Conservation (phyloP, 192 early-diverging fungal genomes). For the Podila epigama region DNA sequence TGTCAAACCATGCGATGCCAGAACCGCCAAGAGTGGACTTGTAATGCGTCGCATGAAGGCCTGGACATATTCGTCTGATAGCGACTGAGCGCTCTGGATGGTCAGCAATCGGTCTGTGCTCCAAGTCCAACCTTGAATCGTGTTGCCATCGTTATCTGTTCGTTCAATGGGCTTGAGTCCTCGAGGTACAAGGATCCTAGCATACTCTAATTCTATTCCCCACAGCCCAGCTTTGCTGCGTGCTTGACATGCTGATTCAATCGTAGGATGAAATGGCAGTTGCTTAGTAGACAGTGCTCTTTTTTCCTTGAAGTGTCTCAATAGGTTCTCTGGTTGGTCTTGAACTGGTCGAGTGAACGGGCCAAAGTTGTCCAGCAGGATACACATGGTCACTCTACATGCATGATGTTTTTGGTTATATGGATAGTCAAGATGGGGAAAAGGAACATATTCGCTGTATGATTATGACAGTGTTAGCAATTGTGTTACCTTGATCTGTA, state of each 20-base stretch:
- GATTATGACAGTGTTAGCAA: background rate
- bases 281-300: slow-evolving; percentile 20
- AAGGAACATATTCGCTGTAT: background rate
- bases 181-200: slow-evolving; percentile 22
- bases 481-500: slow-evolving; percentile 13
- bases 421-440: no score
- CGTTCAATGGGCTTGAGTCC: slow-evolving; percentile 15
- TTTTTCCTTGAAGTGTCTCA: slow-evolving; percentile 35
- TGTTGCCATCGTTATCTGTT: slow-evolving; percentile 6
- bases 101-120: slow-evolving; percentile 37
- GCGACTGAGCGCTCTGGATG: slow-evolving; percentile 33
- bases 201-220: slow-evolving; percentile 12
- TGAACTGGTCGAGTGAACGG: slow-evolving; percentile 21
- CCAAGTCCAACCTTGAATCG: slow-evolving; percentile 36
- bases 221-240: slow-evolving; percentile 17
- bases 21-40: slow-evolving; percentile 19
- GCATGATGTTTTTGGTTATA: no score
- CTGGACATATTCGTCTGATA: slow-evolving; percentile 26
- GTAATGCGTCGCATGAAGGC: slow-evolving; percentile 32
- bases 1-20: slow-evolving; percentile 17
- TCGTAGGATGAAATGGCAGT: slow-evolving; percentile 25
- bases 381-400: slow-evolving; percentile 15
- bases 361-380: slow-evolving; percentile 42
- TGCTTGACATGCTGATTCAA: slow-evolving; percentile 35
- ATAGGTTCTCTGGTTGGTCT: slow-evolving; percentile 30